Evolutionary conservation across 225 moss, liverwort and hornwort genomes (phyloP), one percentile per base, ranked within the genome.

Genomic region (Straminergon stramineum): DNA sequence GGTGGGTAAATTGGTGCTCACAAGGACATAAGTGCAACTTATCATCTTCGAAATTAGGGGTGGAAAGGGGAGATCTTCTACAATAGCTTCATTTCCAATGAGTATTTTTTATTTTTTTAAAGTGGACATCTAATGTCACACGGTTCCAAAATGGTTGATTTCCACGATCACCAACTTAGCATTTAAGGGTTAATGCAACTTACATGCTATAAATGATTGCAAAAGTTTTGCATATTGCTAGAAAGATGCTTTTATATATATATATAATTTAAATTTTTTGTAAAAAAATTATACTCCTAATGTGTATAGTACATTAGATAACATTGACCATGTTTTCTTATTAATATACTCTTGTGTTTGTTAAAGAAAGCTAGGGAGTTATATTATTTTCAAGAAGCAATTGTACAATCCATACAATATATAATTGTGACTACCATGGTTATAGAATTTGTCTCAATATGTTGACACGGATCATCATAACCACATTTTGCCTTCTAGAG

Each of bases 391-490:
- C 4, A 4, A 13, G 17, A 14, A 1, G 3, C 0, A 6, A 22
- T 1, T 11, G 5, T n/a, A 22, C 4, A 13, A 3, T 69, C 37
- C 7, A 41, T 26, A 26, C 8, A 15, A 41, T 71, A 1, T 43
- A 31, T 7, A 75, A 48, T 19, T 51, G 19, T 1, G 5, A 75
- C 4, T 51, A 11, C 7, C 7, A 75, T 75, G 2, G 10, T 75
- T 1, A 48, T 17, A 30, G 6, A 75, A 48, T 75, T 75, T 11
- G 6, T 75, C 30, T 75, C 18, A 48, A 45, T 20, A 30, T 48
- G 11, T 0, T 75, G 1, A 30, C 15, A 18, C 2, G 2, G 5
- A 30, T 41, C 48, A 75, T 48, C 0, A 1, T 30, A 17, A 75
- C 30, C 6, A 18, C 11, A 48, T 75, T 48, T 75, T 48, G 4